Conservation (phyloP, 2,329 filamentous ascomycete genomes). For the Myriosclerotinia duriaeana region DNA sequence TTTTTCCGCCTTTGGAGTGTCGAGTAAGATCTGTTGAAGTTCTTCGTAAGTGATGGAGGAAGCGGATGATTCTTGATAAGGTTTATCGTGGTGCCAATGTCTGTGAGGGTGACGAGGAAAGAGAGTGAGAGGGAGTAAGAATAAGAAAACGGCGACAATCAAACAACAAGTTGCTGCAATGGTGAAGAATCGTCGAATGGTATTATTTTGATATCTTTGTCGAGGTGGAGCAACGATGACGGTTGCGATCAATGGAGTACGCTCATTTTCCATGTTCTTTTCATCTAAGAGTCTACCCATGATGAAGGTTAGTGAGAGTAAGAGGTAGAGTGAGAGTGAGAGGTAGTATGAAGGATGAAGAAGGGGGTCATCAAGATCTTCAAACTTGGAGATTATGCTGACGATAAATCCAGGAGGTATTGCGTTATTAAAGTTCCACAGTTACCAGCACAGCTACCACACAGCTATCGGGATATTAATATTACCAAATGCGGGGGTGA, state of each 20-base stretch:
- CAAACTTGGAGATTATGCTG: too few species aligned
- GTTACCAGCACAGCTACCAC: too few species aligned
- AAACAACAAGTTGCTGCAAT: slow-evolving; percentile 57
- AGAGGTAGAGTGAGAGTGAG: too few species aligned
- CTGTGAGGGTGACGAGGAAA: slow-evolving; percentile 39
- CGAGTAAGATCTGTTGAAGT: slow-evolving; percentile 56
- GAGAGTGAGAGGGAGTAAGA: slow-evolving; percentile 51
- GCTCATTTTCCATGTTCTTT: slow-evolving; percentile 43
- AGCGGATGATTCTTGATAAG: slow-evolving; percentile 24
- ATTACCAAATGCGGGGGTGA: too few species aligned
- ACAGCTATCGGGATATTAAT: too few species aligned
- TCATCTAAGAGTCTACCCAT: slow-evolving; percentile 17
- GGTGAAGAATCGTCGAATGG: slow-evolving; percentile 65
- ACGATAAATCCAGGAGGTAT: too few species aligned
- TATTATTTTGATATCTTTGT: slow-evolving; percentile 58
- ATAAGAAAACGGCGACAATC: slow-evolving; percentile 43
- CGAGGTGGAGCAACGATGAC: slow-evolving; percentile 55
- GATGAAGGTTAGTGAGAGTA: slow-evolving; percentile 9
- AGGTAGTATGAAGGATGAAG: too few species aligned
- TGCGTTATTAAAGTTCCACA: too few species aligned
- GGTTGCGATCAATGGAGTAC: slow-evolving; percentile 65
- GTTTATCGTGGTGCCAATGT: slow-evolving; percentile 41
- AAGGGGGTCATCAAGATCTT: too few species aligned
- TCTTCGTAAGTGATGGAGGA: slow-evolving; percentile 48
- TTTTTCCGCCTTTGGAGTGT: slow-evolving; percentile 56